Evolutionary conservation across 169 alveolate genomes (phyloP).

Genomic region (Eimeria falciformis): DNA sequence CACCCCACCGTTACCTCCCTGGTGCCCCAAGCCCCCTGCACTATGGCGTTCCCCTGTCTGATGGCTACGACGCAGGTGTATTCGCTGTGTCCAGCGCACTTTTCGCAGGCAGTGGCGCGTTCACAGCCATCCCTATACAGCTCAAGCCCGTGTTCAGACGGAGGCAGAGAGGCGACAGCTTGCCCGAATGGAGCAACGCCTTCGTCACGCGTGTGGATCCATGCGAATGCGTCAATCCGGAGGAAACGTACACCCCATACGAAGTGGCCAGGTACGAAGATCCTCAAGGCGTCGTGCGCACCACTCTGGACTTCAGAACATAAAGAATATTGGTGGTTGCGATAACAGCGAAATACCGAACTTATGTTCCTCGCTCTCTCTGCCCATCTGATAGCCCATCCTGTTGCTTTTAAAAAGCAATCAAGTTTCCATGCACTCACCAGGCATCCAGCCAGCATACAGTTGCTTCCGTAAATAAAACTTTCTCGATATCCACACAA

Average conservation of each 20-base stretch:
- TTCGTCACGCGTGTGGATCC: constrained; percentile 83
- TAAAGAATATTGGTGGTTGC: no score
- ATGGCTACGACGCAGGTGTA: constrained; percentile 84
- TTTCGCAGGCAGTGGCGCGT: constrained; percentile 80
- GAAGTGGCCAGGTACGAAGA: constrained; percentile 81
- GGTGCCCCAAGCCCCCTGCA: constrained; percentile 78
- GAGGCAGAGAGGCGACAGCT: constrained; percentile 86
- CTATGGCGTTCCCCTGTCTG: constrained; percentile 70
- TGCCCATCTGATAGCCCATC: no score
- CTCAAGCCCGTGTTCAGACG: constrained; percentile 82
- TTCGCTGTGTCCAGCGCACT: constrained; percentile 84
- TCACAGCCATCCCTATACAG: constrained; percentile 80
- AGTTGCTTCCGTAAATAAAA: no score
- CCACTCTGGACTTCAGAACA: constrained; percentile 42
- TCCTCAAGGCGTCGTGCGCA: constrained; percentile 60
- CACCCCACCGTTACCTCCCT: constrained; percentile 51
- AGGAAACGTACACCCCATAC: constrained; percentile 82
- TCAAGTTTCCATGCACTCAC: no score
- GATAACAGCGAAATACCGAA: no score
- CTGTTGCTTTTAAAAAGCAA: no score
- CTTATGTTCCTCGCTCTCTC: no score
- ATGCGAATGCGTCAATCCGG: constrained; percentile 80
- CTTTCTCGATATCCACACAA: not conserved
- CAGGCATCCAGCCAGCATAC: no score
- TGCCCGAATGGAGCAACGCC: constrained; percentile 90